These are phyloP conservation scores for Arthrobotrys pseudoclavata DNA, from an alignment of 2,329 filamentous ascomycete species.

Conservation along the genomic window DNA sequence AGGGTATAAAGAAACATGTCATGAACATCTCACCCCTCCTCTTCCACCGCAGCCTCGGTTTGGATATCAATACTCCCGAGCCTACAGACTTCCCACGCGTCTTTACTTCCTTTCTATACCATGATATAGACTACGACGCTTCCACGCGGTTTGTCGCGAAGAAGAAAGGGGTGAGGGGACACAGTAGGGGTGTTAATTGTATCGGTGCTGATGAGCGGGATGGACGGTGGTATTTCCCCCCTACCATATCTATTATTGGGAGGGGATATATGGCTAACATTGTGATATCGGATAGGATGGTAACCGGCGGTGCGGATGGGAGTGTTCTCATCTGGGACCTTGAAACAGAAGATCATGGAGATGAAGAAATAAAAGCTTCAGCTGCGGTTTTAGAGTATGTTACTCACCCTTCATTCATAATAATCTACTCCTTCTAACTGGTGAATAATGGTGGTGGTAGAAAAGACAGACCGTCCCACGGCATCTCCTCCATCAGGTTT, in stretches of 20 bases:
- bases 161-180: slow-evolving; percentile 3
- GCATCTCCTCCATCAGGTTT: slow-evolving; percentile 50
- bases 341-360: slow-evolving; percentile 10
- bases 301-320: slow-evolving; percentile 56
- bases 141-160: slow-evolving; percentile 23
- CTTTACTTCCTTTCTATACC: slow-evolving; percentile 36
- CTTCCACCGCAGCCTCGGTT: slow-evolving; percentile 45
- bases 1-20: slow-evolving; percentile 34
- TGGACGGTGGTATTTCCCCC: slow-evolving; percentile 35
- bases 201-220: slow-evolving; percentile 40
- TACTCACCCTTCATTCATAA: neutral
- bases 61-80: neutral
- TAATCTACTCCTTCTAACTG: neutral
- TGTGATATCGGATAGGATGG: slow-evolving; percentile 24
- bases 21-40: slow-evolving; percentile 54
- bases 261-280: slow-evolving; percentile 3
- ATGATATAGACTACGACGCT: slow-evolving; percentile 41
- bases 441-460: slow-evolving; percentile 13
- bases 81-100: slow-evolving; percentile 18
- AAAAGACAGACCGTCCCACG: slow-evolving; percentile 37
- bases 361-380: slow-evolving; percentile 14
- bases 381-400: slow-evolving; percentile 31
- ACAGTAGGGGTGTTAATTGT: slow-evolving; percentile 49
- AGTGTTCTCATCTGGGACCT: slow-evolving; percentile 54
- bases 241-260: too few relatives aligned